A percentile compares a stretch with the other conserved stretches of the same genome.
Evolutionary conservation across 768 basidiomycete species (phyloP).

Genomic region (Dioszegia crocea): DNA sequence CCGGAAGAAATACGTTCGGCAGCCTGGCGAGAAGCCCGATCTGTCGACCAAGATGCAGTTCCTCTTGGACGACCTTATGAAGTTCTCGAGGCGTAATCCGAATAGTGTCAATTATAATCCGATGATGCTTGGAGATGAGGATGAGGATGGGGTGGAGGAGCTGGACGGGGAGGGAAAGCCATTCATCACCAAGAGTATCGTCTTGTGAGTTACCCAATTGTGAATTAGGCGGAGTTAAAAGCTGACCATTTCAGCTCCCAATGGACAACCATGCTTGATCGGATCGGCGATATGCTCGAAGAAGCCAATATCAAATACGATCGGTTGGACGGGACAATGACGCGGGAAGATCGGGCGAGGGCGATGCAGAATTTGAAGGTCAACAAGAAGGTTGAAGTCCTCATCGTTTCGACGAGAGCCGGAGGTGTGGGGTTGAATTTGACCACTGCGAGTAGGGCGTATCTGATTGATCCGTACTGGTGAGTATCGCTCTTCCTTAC

Average conservation of each 20-base stretch:
- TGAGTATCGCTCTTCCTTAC: no score
- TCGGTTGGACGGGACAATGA: conserved; percentile 96
- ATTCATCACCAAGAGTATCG: conserved; percentile 80
- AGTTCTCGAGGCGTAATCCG: conserved; percentile 78
- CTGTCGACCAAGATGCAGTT: conserved; percentile 84
- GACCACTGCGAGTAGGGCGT: conserved; percentile 87
- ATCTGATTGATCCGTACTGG: conserved; percentile 98
- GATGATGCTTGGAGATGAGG: conserved; percentile 17
- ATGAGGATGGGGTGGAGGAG: conserved; percentile 68
- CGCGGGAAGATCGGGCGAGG: conserved; percentile 81
- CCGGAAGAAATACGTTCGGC: conserved; percentile 37
- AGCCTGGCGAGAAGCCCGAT: conserved; percentile 35
- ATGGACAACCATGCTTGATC: conserved; percentile 74
- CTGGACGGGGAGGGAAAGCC: conserved; percentile 69
- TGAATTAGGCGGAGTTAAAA: neutral
- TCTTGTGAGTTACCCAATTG: conserved; percentile 68
- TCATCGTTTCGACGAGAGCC: conserved; percentile 91
- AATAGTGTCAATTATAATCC: conserved; percentile 84
- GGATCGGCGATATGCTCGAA: conserved; percentile 81
- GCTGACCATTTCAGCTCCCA: conserved; percentile 63
- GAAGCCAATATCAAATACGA: conserved; percentile 78
- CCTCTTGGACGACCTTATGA: conserved; percentile 71
- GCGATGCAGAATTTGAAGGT: conserved; percentile 90
- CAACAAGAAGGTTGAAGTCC: conserved; percentile 85
- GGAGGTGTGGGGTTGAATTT: conserved; percentile 96